phyloP scores from a whole-genome alignment of 257 asterid species.

The Lavandula angustifolia region DNA sequence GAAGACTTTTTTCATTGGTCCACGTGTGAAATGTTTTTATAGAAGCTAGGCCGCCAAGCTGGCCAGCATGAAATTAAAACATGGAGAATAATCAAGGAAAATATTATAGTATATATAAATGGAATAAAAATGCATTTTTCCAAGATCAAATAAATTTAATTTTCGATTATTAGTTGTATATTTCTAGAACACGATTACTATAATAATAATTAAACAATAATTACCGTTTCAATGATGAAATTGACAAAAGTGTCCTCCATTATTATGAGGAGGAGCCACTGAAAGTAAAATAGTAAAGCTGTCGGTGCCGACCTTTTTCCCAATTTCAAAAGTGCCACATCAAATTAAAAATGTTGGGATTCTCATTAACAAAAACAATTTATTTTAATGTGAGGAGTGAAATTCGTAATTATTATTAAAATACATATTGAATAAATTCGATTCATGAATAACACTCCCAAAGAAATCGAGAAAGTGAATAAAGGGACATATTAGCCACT shows the following conservation, averaged over 20 bases:
- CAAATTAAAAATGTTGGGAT: constrained; percentile 16
- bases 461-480: too few species aligned
- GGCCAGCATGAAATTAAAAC: constrained; percentile 2
- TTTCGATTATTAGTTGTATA: too few species aligned
- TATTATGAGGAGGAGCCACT: constrained; percentile 22
- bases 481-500: neutral
- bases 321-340: constrained; percentile 25
- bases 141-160: too few species aligned
- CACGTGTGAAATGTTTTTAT: constrained; percentile 27
- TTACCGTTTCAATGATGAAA: neutral
- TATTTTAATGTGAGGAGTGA: too few species aligned
- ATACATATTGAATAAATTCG: too few species aligned
- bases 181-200: too few species aligned
- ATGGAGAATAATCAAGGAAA: neutral
- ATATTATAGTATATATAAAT: too few species aligned
- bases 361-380: neutral
- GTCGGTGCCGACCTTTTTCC: constrained; percentile 41
- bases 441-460: too few species aligned
- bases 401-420: too few species aligned
- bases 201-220: neutral
- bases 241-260: constrained; percentile 30
- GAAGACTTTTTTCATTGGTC: constrained; percentile 18
- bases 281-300: constrained; percentile 28
- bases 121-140: too few species aligned
- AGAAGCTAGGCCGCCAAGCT: constrained; percentile 21